phyloP scores from a whole-genome alignment of 2,329 filamentous ascomycete genomes.

The Alternaria metachromatica region DNA sequence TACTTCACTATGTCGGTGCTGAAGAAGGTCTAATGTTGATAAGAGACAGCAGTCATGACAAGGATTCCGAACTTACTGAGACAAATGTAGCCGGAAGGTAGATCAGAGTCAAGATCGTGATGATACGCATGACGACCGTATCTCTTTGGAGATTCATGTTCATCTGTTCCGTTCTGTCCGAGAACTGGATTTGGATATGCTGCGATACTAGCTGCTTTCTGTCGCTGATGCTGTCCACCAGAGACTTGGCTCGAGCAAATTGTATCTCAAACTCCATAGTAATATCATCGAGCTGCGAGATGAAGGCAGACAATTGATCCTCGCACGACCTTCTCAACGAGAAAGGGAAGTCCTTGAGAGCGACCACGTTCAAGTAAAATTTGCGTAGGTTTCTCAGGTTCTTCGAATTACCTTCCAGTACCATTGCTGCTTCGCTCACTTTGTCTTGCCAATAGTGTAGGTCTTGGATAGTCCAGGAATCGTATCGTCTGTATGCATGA shows the following conservation, averaged over 20 bases:
- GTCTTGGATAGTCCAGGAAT: constrained; percentile 38
- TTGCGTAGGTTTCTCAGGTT: constrained; percentile 36
- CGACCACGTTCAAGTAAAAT: constrained; percentile 25
- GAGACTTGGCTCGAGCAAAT: constrained; percentile 41
- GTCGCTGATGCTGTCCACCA: constrained; percentile 46
- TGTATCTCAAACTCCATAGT: constrained; percentile 48
- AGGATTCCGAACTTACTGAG: constrained; percentile 35
- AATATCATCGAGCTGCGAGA: constrained; percentile 42
- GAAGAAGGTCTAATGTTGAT: constrained; percentile 46
- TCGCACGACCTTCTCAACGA: constrained; percentile 9
- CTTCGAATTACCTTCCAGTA: constrained; percentile 49
- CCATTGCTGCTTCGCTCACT: constrained; percentile 45
- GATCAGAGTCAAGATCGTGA: constrained; percentile 32
- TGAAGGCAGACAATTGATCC: constrained; percentile 21
- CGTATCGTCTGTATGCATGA: constrained; percentile 19
- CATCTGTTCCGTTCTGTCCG: constrained; percentile 29
- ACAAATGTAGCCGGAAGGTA: constrained; percentile 39
- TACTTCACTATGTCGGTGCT: constrained; percentile 51
- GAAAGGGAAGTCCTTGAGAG: constrained; percentile 23
- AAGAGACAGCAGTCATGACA: neutral
- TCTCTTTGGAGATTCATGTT: constrained; percentile 32
- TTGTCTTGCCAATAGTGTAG: constrained; percentile 50
- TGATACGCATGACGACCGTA: constrained; percentile 36
- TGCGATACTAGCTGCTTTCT: constrained; percentile 43
- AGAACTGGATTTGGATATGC: constrained; percentile 33